Evolutionary conservation across 2,329 filamentous ascomycete genomes (phyloP).

Genomic region (Hypoxylon sp.): DNA sequence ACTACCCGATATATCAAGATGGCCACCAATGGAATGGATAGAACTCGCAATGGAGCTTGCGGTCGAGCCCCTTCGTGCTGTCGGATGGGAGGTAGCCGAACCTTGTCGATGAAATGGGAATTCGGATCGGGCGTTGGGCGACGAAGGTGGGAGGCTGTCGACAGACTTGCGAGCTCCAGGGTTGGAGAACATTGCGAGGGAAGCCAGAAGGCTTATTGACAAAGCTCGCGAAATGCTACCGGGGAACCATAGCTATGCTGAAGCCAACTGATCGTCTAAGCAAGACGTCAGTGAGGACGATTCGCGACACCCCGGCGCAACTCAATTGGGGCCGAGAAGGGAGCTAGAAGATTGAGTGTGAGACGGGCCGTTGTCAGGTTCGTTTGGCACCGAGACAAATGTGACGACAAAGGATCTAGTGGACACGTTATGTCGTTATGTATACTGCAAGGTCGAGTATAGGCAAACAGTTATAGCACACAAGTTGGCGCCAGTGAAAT

Average conservation of each 20-base stretch:
- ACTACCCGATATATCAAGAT: conserved; percentile 75
- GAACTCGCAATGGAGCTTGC: conserved; percentile 86
- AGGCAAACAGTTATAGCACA: not conserved
- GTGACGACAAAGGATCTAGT: conserved; percentile 2
- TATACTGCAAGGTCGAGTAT: not conserved
- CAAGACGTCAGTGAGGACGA: conserved; percentile 33
- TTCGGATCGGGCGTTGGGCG: conserved; percentile 66
- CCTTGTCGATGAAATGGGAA: conserved; percentile 70
- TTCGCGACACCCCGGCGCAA: conserved; percentile 29
- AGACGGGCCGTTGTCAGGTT: not conserved
- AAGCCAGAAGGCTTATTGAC: conserved; percentile 56
- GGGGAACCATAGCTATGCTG: conserved; percentile 63
- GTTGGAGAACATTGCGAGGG: conserved; percentile 69
- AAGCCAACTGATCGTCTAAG: conserved; percentile 35
- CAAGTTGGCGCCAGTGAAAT: not conserved
- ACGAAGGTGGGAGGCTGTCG: conserved; percentile 71
- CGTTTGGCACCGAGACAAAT: conserved; percentile 2
- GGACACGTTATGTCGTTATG: not conserved
- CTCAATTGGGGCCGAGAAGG: conserved; percentile 14
- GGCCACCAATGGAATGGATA: conserved; percentile 79
- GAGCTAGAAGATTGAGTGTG: conserved; percentile 10
- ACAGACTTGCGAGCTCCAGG: conserved; percentile 72
- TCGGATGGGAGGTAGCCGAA: conserved; percentile 61
- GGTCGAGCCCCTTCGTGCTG: conserved; percentile 79
- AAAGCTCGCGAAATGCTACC: conserved; percentile 57